Evolutionary conservation across 2,329 filamentous ascomycete species (phyloP), one percentile per base, ranked within the genome.

Genomic region (Ophiocordyceps unilateralis): DNA sequence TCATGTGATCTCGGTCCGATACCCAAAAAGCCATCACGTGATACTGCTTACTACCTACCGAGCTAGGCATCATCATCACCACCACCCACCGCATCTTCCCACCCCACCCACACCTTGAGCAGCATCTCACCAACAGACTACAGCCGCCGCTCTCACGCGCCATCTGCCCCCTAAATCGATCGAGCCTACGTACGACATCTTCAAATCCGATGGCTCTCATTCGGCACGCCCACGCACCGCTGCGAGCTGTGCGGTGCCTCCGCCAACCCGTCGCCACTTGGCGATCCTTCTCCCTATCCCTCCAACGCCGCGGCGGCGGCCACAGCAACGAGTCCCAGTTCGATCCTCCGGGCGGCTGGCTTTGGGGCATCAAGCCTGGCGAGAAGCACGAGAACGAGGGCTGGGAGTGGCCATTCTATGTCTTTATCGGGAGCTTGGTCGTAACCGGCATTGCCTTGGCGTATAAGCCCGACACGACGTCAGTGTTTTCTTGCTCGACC

Each of bases 391-490:
- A 93, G 74, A 83, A 86, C 63, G 91, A 98, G 68, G 91, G 89
- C 42, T 98, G 91, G 91, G 91, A 98, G 73, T 78, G 72, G 51
- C 66, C 87, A 44, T 88, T 82, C 69, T 81, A 81, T 60, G 84
- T 83, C 60, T 87, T 88, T 41, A 87, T 93, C 64, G 83, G 80
- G 60, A 81, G 78, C 56, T 65, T 93, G 56, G 65, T 77, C 23
- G 69, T 86, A 50, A 81, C 79, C 43, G 77, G 75, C 47, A 70
- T 95, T 50, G 85, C 83, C 50, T 86, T 94, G 67, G 86, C 85
- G 48, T 96, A 91, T 62, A 96, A 96, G 78, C 91, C 91, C 43
- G 91, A 98, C 72, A 96, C 89, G 49, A 93, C 86, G 91, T 98
- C 73, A 69, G 88, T 86, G 17, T 20, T 30, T 11, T 2, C 36